Evolutionary conservation across 768 basidiomycete species (phyloP), one percentile per base, ranked within the genome.

Genomic region (Termitomyces eurrhizus): DNA sequence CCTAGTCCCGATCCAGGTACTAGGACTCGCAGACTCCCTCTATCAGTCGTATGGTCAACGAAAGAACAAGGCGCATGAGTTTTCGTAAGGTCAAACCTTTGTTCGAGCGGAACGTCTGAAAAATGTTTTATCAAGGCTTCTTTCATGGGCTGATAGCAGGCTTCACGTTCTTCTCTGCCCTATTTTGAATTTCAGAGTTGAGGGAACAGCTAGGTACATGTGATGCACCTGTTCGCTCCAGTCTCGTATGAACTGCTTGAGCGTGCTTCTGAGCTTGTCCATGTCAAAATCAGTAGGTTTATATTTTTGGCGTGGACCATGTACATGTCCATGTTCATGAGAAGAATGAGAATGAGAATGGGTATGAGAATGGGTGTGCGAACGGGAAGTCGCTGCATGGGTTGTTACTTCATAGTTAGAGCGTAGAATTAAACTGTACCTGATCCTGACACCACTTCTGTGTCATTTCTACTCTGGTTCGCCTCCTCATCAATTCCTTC

Each of bases 171-270:
- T 1, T 72, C 70, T 64, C 75, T 79, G 1, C 95, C 95, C 89
- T 95, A n/a, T 24, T 46, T 45, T 8, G 37, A 45, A 16, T 37
- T 49, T 32, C 32, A 53, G n/a, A 26, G 32, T 14, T 53, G 33
- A 61, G 41, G 0, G 12, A 7, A 13, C 26, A 1, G 21, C 50
- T 35, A 42, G 59, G 37, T 4, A 41, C 26, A 44, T 45, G 21
- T 35, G 12, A n/a, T 36, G 16, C 26, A 93, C 92, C 78, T 93
- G 89, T 64, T 79, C 82, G 61, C 90, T 92, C 95, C 95, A 98
- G 69, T 98, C 95, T 13, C 95, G 82, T 11, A 94, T 94, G 55
- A 96, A 89, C 67, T 96, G 94, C 68, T 96, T 93, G 42, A 98
- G 73, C 0, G 95, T 96, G 68, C 93, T 95, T 60, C 94, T 77